Conservation (phyloP, 2,329 filamentous ascomycete genomes). For the Colletotrichum kahawae region DNA sequence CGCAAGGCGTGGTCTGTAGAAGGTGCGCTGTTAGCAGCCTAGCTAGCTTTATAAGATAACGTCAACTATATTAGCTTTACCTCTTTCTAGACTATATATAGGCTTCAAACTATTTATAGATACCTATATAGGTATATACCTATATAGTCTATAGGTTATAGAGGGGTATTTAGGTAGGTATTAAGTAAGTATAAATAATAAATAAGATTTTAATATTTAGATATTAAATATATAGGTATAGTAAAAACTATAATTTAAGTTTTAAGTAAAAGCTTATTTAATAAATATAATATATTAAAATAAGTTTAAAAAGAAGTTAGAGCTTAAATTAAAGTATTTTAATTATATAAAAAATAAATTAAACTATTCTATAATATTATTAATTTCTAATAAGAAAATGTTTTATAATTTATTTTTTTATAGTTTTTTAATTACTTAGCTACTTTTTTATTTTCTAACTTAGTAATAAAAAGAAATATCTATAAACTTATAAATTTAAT, state of each 20-base stretch:
- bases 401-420: neutral
- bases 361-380: neutral
- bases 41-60: neutral
- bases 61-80: neutral
- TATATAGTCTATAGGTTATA: neutral
- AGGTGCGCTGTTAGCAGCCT: neutral
- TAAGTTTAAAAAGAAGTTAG: neutral
- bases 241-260: neutral
- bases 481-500: too few relatives aligned
- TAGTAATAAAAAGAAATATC: too few relatives aligned
- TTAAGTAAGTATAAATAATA: neutral
- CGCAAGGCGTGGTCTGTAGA: neutral
- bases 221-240: neutral
- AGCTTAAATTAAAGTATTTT: neutral
- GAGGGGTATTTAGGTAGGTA: neutral
- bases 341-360: neutral
- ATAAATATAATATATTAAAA: neutral
- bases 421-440: neutral
- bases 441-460: too few relatives aligned
- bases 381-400: neutral
- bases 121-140: neutral
- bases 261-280: neutral
- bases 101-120: neutral
- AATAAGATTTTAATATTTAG: neutral
- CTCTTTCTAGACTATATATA: fast-evolving